A percentile compares a stretch with the other conserved stretches of the same genome.
Conservation (phyloP, 2,329 filamentous ascomycete genomes). For the Phialophora tarda region DNA sequence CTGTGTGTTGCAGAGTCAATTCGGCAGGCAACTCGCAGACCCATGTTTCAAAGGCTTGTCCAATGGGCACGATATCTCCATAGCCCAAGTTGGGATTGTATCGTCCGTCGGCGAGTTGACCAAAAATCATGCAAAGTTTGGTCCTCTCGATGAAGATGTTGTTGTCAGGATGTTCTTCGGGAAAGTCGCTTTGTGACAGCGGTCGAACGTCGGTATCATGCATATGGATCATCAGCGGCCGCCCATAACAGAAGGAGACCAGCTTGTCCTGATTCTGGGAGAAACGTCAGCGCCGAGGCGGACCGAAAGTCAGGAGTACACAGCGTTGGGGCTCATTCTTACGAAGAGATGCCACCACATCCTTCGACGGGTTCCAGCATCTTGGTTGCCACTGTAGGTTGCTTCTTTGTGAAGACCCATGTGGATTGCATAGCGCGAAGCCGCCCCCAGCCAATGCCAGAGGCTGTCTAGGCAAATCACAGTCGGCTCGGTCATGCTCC, state of each 20-base stretch:
- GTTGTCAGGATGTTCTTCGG: constrained; percentile 22
- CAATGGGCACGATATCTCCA: too few relatives aligned
- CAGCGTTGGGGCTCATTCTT: constrained; percentile 2
- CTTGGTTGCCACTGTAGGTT: constrained; percentile 25
- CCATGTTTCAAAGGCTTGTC: too few relatives aligned
- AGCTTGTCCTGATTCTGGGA: constrained; percentile 30
- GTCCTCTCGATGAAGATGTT: constrained; percentile 30
- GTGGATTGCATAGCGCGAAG: too few relatives aligned
- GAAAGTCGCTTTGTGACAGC: constrained; percentile 25
- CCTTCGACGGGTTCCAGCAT: constrained; percentile 24
- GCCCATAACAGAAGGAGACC: constrained; percentile 27
- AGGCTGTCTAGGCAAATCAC: too few relatives aligned
- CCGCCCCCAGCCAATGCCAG: too few relatives aligned
- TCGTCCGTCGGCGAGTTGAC: constrained; percentile 23
- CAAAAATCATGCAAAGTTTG: constrained; percentile 90
- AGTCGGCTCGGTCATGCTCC: too few relatives aligned
- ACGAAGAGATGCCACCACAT: constrained; percentile 32
- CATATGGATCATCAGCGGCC: constrained; percentile 22
- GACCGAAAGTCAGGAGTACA: constrained; percentile 9
- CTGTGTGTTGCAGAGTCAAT: too few relatives aligned
- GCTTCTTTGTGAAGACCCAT: constrained; percentile 5
- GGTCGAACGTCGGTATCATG: constrained; percentile 27
- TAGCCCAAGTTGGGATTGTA: constrained; percentile 15
- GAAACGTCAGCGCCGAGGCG: constrained; percentile 22
- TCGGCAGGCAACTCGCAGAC: too few relatives aligned